Evolutionary conservation across 2,329 filamentous ascomycete genomes (phyloP).

Genomic region (Xylariaceae sp.): DNA sequence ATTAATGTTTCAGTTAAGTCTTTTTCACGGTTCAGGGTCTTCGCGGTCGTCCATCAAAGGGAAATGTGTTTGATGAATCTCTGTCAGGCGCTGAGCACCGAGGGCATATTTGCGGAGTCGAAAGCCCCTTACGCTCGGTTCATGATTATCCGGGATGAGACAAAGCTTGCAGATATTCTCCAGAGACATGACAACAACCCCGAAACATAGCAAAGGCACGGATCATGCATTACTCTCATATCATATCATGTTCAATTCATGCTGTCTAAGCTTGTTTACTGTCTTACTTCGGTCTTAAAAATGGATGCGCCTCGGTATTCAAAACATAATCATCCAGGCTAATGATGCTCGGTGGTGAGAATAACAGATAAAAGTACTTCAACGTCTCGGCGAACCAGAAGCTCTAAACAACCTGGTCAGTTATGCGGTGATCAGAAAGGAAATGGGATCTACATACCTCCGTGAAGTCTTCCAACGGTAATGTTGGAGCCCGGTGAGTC

Average conservation of each 20-base stretch:
- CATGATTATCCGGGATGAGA: too few species aligned
- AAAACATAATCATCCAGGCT: conserved; percentile 57
- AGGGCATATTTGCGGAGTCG: conserved; percentile 46
- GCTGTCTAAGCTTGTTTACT: neutral
- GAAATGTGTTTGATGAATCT: conserved; percentile 36
- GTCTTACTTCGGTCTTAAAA: conserved; percentile 19
- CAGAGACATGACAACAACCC: too few species aligned
- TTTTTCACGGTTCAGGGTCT: too few species aligned
- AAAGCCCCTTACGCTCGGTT: too few species aligned
- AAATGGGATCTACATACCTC: conserved; percentile 23
- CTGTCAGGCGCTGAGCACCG: conserved; percentile 41
- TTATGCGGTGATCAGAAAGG: neutral
- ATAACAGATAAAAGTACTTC: conserved; percentile 41
- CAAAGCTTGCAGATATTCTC: too few species aligned
- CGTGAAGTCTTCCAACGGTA: conserved; percentile 41
- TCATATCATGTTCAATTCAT: neutral
- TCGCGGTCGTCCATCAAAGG: too few species aligned
- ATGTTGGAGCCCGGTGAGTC: conserved; percentile 43
- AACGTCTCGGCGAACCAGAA: conserved; percentile 62
- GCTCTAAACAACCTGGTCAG: conserved; percentile 38
- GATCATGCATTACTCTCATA: neutral
- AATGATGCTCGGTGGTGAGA: conserved; percentile 49
- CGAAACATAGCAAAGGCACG: neutral
- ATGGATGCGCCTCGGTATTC: conserved; percentile 38
- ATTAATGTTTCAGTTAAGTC: neutral